phyloP scores from a whole-genome alignment of 371 early-diverging fungal genomes.

The Capillidium heterosporum region DNA sequence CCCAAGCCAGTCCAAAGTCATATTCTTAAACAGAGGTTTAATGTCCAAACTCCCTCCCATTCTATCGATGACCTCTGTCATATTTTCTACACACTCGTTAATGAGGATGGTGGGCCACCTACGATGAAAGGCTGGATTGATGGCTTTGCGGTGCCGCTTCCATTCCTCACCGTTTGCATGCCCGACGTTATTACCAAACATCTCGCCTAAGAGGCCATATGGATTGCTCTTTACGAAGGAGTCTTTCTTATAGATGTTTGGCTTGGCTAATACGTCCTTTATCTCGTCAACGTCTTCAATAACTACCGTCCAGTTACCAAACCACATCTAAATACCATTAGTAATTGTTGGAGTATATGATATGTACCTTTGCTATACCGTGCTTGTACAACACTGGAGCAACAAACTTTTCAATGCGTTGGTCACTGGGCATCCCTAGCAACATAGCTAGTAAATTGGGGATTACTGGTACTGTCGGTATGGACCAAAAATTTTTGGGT shows the following conservation, averaged over 20 bases:
- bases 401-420: no score
- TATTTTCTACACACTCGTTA: background rate
- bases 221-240: no score
- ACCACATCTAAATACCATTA: no score
- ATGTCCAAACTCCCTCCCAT: background rate
- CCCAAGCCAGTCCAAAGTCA: slow-evolving; percentile 3
- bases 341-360: no score
- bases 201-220: no score
- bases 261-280: background rate
- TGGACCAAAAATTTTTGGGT: no score
- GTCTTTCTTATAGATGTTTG: background rate
- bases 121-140: slow-evolving; percentile 3
- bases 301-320: background rate
- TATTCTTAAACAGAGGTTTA: background rate
- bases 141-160: background rate
- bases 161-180: background rate
- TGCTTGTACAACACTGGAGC: no score
- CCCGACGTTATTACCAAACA: background rate
- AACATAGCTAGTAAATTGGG: no score
- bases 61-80: background rate
- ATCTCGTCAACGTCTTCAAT: background rate
- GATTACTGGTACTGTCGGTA: no score
- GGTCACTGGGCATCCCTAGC: no score
- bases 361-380: no score
- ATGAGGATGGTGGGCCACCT: background rate